phyloP scores from a whole-genome alignment of 768 basidiomycete species.

The Leucocoprinus birnbaumii region DNA sequence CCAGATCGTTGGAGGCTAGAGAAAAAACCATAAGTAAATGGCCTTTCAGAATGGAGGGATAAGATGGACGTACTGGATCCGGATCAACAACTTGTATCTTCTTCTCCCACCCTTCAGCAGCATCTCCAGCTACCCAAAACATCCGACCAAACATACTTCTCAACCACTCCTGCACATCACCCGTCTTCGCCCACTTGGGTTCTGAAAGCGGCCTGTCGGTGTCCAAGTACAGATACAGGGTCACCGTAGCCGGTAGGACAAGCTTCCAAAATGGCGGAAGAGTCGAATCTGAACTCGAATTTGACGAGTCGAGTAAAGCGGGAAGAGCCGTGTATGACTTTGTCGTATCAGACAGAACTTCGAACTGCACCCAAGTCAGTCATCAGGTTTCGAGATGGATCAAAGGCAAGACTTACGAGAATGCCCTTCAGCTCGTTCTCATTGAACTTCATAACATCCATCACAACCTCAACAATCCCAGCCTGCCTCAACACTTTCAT shows the following conservation, averaged over 20 bases:
- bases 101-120: constrained; percentile 91
- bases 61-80: constrained; percentile 71
- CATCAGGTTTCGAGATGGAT: background rate
- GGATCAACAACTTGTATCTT: constrained; percentile 92
- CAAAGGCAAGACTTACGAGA: constrained; percentile 46
- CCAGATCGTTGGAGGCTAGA: constrained; percentile 87
- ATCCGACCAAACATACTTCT: constrained; percentile 84
- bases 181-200: constrained; percentile 95
- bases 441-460: constrained; percentile 57
- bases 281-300: constrained; percentile 46
- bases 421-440: constrained; percentile 68
- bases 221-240: constrained; percentile 80
- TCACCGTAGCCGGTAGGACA: constrained; percentile 50
- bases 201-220: constrained; percentile 87
- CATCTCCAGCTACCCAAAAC: constrained; percentile 84
- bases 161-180: constrained; percentile 93
- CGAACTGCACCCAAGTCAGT: constrained; percentile 49
- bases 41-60: background rate
- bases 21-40: constrained; percentile 6
- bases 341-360: constrained; percentile 67
- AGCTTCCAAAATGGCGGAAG: constrained; percentile 72
- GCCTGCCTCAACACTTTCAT: constrained; percentile 80
- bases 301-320: constrained; percentile 35
- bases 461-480: constrained; percentile 79
- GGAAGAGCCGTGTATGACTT: constrained; percentile 68